These are phyloP conservation scores for Exophiala oligosperma DNA, from an alignment of 2,329 filamentous ascomycete species.

Conservation along the genomic window DNA sequence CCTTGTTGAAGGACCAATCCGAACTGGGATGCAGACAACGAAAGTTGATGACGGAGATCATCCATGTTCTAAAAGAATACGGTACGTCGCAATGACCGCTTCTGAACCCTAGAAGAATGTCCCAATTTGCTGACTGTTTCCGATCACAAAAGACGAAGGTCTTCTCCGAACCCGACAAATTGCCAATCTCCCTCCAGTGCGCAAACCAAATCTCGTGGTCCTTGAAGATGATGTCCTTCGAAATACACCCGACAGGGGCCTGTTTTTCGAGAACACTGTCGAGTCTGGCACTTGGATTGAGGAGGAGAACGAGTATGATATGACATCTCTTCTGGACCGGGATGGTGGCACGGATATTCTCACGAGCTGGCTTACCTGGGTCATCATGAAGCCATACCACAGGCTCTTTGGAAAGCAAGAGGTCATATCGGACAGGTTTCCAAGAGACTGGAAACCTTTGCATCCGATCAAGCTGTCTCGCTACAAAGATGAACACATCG, in stretches of 20 bases:
- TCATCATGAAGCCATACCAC: not conserved
- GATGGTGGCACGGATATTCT: conserved; percentile 1
- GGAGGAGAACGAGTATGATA: conserved; percentile 5
- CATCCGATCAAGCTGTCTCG: not conserved
- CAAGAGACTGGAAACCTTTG: not conserved
- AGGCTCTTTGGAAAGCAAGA: too few species aligned
- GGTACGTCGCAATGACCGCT: not conserved
- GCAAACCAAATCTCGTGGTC: conserved; percentile 1
- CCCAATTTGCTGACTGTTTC: not conserved
- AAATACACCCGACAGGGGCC: not conserved
- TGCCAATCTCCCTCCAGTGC: conserved; percentile 2
- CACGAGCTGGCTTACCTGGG: conserved; percentile 7
- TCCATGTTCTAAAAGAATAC: not conserved
- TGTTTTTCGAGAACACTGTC: too few species aligned
- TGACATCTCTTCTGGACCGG: conserved; percentile 6
- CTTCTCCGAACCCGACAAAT: not conserved
- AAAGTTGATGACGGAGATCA: not conserved
- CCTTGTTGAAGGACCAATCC: not conserved
- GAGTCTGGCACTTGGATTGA: not conserved
- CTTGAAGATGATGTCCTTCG: not conserved
- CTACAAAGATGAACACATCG: conserved; percentile 3
- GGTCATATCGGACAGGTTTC: too few species aligned
- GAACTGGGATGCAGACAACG: not conserved
- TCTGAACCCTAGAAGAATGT: not conserved
- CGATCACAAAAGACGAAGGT: not conserved